Base-by-base conservation (phyloP, 2,329 filamentous ascomycete species). In the Ophiostoma himal-ulmi region DNA sequence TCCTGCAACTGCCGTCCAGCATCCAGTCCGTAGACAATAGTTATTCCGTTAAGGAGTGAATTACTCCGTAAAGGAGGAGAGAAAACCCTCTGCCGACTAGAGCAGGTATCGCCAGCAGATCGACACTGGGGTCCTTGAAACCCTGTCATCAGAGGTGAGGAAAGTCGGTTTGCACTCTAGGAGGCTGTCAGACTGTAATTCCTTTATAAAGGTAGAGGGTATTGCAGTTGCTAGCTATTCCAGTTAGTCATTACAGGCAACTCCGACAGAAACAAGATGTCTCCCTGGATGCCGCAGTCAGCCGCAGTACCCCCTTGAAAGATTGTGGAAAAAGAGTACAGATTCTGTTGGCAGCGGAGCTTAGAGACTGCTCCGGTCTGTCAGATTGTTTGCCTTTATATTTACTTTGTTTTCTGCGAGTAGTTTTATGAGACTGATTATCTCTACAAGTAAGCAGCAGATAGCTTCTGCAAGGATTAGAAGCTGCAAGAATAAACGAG, bases 81-180 rank as follows among this genome's bases (percentile, higher is more conserved):
- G 17, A 48, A 48, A 48, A 20, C 6, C 11, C 8, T 57, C 2
- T 13, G 8, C 11, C 26, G n/a, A 41, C 14, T 20, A 22, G 17
- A n/a, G n/a, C 48, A 54, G 20, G 17, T 8, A 22, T 26, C 52
- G 22, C n/a, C 22, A 57, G 52, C 52, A 26, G 52, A 57, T 57
- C 52, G 52, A 57, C 52, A 30, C 52, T 57, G 52, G 52, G 52
- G 52, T 57, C 52, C 48, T 57, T 30, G n/a, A 26, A 57, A 57
- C 52, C 52, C 52, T 57, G 52, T 26, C 52, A 57, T 57, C 22
- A 57, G 30, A 57, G 7, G 22, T 57, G 52, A 57, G 22, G n/a
- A 14, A 26, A 57, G 52, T 30, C 11, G n/a, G 30, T 57, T 22
- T 57, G 52, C 52, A 57, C 52, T 48, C 17, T 48, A 48, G 44